phyloP scores from a whole-genome alignment of 345 rosid genomes.

The Citrus inodora region DNA sequence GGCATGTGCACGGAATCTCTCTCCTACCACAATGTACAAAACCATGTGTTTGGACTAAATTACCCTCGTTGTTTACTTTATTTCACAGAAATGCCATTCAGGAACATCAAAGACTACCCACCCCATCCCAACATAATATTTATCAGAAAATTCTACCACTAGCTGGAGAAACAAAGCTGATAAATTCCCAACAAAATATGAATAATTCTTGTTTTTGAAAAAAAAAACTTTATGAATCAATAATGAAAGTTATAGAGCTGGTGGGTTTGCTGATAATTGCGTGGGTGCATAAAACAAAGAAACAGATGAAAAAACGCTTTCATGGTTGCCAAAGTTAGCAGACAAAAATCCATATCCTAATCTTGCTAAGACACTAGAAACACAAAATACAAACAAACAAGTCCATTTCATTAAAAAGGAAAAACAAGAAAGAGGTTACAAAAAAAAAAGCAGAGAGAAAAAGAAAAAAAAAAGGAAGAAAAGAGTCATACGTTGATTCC shows the following conservation, averaged over 20 bases:
- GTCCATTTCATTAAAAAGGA: background rate
- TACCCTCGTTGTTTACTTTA: background rate
- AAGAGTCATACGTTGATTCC: slow-evolving; percentile 36
- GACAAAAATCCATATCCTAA: background rate
- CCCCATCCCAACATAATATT: background rate
- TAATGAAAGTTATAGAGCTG: background rate
- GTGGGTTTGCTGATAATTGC: background rate
- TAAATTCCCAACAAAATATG: background rate
- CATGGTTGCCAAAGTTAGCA: slow-evolving; percentile 11
- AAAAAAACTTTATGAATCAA: background rate
- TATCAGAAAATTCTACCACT: background rate
- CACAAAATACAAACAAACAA: background rate
- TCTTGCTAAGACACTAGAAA: slow-evolving; percentile 5
- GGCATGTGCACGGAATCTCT: slow-evolving; percentile 62
- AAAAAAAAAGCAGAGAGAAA: background rate
- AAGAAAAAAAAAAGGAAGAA: background rate
- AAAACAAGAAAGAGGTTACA: background rate
- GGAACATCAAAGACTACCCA: background rate
- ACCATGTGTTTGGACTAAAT: slow-evolving; percentile 12
- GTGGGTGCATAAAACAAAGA: background rate
- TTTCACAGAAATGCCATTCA: background rate
- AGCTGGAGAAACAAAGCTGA: background rate
- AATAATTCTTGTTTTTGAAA: background rate
- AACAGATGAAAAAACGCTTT: background rate
- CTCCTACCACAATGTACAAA: slow-evolving; percentile 37